phyloP scores from a whole-genome alignment of 2,329 filamentous ascomycete genomes.

The Botrytis fabae region DNA sequence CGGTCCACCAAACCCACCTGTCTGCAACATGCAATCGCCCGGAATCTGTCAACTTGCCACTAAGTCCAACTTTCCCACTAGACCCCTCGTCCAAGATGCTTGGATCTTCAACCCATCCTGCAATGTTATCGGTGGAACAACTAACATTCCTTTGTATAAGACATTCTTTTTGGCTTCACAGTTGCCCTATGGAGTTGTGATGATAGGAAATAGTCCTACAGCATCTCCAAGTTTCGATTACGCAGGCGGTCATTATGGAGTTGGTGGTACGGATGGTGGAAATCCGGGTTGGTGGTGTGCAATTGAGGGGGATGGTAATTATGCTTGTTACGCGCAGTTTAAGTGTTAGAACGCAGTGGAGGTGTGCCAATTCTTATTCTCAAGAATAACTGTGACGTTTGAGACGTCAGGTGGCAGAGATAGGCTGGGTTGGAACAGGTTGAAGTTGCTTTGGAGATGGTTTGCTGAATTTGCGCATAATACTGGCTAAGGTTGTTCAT shows the following conservation, averaged over 20 bases:
- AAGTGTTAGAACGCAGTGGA: conserved; percentile 15
- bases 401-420: neutral
- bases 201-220: conserved; percentile 17
- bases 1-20: conserved; percentile 15
- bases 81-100: conserved; percentile 14
- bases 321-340: conserved; percentile 17
- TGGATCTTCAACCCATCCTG: conserved; percentile 22
- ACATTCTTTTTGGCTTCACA: conserved; percentile 14
- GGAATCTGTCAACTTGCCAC: conserved; percentile 22
- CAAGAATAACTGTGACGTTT: neutral
- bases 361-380: neutral
- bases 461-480: neutral
- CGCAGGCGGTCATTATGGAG: conserved; percentile 21
- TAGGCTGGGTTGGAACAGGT: neutral
- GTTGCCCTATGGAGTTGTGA: conserved; percentile 17
- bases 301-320: conserved; percentile 19
- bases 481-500: neutral
- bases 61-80: neutral
- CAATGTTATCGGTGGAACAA: conserved; percentile 22
- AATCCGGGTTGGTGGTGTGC: conserved; percentile 24
- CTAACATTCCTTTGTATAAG: conserved; percentile 13
- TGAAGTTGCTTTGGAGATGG: neutral
- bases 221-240: conserved; percentile 22
- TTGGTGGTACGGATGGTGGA: conserved; percentile 21
- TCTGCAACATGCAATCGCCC: conserved; percentile 11